Conservation (phyloP, 2,329 filamentous ascomycete species). For the Fusarium begoniae region DNA sequence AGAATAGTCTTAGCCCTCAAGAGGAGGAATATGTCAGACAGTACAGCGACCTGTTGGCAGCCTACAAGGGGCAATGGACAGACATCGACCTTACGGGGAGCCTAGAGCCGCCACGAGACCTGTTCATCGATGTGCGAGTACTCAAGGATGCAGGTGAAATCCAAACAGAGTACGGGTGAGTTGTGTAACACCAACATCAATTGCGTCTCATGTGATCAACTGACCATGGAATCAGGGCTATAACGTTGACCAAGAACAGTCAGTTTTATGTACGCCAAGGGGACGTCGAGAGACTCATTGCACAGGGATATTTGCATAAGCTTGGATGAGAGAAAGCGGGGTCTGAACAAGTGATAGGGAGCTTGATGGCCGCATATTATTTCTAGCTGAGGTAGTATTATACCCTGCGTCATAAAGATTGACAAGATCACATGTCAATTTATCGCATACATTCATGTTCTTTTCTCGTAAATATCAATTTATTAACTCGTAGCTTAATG, state of each 20-base stretch:
- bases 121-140: slow-evolving; percentile 97
- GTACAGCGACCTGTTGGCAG: slow-evolving; percentile 91
- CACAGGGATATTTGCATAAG: slow-evolving; percentile 93
- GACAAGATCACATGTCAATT: slow-evolving; percentile 13
- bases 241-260: slow-evolving; percentile 96
- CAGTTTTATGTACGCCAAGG: slow-evolving; percentile 97
- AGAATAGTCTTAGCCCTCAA: slow-evolving; percentile 88
- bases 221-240: slow-evolving; percentile 68
- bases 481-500: not conserved
- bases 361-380: not conserved
- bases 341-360: not conserved
- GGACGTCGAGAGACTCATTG: slow-evolving; percentile 92
- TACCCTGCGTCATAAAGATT: slow-evolving; percentile 19
- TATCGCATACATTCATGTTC: not conserved
- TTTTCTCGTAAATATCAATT: not conserved
- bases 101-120: slow-evolving; percentile 89
- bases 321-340: slow-evolving; percentile 68
- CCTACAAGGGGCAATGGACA: slow-evolving; percentile 98
- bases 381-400: slow-evolving; percentile 10
- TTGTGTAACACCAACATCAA: slow-evolving; percentile 25
- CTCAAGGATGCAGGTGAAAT: slow-evolving; percentile 98
- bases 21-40: slow-evolving; percentile 96
- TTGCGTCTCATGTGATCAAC: not conserved
- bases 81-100: slow-evolving; percentile 96
- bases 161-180: slow-evolving; percentile 97